Evolutionary conservation across 179 eudicot genomes (phyloP).

Genomic region (Drosera spatulata): DNA sequence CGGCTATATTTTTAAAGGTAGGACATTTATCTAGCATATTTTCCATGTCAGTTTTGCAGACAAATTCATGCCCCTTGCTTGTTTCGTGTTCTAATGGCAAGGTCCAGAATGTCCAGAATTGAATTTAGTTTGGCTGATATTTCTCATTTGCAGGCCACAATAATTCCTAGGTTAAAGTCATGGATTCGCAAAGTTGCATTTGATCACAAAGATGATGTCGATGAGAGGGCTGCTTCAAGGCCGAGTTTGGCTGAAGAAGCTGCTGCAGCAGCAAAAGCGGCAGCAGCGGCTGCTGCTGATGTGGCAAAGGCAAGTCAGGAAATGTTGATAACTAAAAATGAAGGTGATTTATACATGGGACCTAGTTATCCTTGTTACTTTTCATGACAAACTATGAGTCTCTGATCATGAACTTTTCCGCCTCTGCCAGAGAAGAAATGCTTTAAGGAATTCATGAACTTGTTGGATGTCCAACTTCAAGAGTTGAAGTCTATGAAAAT

Average conservation of each 20-base stretch:
- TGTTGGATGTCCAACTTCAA: conserved; percentile 64
- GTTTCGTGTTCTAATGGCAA: too few species aligned
- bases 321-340: conserved; percentile 62
- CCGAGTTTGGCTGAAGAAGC: conserved; percentile 84
- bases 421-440: conserved; percentile 44
- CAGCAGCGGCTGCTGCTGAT: conserved; percentile 90
- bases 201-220: conserved; percentile 45
- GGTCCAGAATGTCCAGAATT: too few species aligned
- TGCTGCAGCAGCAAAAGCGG: conserved; percentile 89
- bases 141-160: conserved; percentile 35
- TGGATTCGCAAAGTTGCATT: conserved; percentile 82
- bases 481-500: conserved; percentile 78
- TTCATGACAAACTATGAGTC: not conserved
- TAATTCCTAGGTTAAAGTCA: conserved; percentile 79
- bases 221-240: conserved; percentile 20
- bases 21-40: not conserved
- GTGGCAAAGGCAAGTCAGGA: conserved; percentile 87
- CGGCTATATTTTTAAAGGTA: conserved; percentile 77
- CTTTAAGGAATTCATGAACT: conserved; percentile 54
- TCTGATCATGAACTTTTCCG: not conserved
- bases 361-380: not conserved
- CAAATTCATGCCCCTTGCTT: too few species aligned
- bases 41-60: not conserved
- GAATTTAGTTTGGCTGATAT: too few species aligned
- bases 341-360: conserved; percentile 32